These are phyloP conservation scores for Entomortierella chlamydospora DNA, from an alignment of 192 early-diverging fungal genomes.

Conservation along the genomic window DNA sequence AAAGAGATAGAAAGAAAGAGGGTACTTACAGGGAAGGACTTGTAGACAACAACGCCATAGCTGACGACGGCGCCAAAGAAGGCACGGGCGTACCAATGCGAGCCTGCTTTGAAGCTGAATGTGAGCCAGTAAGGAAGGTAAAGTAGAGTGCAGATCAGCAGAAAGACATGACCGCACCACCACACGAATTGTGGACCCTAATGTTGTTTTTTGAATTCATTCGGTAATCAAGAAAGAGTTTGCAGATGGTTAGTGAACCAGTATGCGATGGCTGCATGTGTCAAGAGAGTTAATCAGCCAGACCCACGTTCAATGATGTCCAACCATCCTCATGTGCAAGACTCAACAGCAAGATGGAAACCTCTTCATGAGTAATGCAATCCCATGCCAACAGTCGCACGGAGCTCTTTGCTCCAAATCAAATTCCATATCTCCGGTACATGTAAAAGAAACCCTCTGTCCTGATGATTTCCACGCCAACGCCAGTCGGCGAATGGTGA, in stretches of 20 bases:
- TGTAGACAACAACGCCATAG: slow-evolving; percentile 84
- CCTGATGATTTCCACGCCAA: not conserved
- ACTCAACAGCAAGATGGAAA: no score
- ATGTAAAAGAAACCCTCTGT: not conserved
- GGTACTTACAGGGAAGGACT: slow-evolving; percentile 77
- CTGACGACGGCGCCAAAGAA: slow-evolving; percentile 75
- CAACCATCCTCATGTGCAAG: no score
- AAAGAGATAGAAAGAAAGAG: slow-evolving; percentile 1
- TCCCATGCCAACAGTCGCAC: no score
- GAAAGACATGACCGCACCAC: slow-evolving; percentile 62
- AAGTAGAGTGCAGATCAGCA: slow-evolving; percentile 54
- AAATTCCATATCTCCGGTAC: not conserved
- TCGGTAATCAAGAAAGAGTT: not conserved
- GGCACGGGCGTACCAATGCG: slow-evolving; percentile 68
- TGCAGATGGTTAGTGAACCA: not conserved
- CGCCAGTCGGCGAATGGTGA: no score
- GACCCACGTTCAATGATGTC: no score
- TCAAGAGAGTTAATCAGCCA: no score
- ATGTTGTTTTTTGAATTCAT: not conserved
- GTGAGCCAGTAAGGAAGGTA: slow-evolving; percentile 57
- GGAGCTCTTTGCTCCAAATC: no score
- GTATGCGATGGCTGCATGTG: not conserved
- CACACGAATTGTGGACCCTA: slow-evolving; percentile 66
- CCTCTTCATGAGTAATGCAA: no score
- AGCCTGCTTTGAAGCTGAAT: slow-evolving; percentile 51